phyloP scores from a whole-genome alignment of 179 eudicot genomes.

The Patellifolia procumbens region DNA sequence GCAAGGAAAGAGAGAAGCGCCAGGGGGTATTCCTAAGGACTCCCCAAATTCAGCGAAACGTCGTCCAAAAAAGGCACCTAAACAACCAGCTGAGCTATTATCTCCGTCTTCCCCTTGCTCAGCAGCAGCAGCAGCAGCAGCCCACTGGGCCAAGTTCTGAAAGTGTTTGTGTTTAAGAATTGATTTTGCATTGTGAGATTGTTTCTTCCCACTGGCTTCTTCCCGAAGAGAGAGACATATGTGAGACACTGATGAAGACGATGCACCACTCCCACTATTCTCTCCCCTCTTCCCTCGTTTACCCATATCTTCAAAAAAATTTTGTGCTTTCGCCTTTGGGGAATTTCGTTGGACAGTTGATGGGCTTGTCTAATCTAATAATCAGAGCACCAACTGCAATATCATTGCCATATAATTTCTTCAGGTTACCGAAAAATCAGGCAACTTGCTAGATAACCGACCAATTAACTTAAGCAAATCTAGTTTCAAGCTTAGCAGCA shows the following conservation, averaged over 20 bases:
- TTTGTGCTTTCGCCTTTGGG: neutral
- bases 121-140: slow-evolving; percentile 21
- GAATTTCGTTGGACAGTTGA: slow-evolving; percentile 24
- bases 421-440: no score
- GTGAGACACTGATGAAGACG: slow-evolving; percentile 24
- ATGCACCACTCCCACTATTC: neutral
- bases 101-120: neutral
- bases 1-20: slow-evolving; percentile 60
- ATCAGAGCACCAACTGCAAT: no score
- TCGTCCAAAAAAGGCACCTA: slow-evolving; percentile 70
- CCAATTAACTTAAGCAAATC: no score
- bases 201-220: slow-evolving; percentile 62
- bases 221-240: slow-evolving; percentile 53
- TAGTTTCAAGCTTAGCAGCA: no score
- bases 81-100: slow-evolving; percentile 45
- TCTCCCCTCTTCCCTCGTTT: slow-evolving; percentile 39
- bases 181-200: slow-evolving; percentile 47
- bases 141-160: slow-evolving; percentile 62
- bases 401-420: no score
- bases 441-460: no score
- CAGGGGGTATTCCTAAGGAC: slow-evolving; percentile 47
- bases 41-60: slow-evolving; percentile 57
- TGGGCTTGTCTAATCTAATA: neutral
- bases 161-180: slow-evolving; percentile 69
- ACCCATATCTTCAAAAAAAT: slow-evolving; percentile 45